Percentiles rank a stretch among this genome's conserved stretches.
These are phyloP conservation scores for Chlorella sp. DNA, from an alignment of 139 green algal species.

Conservation along the genomic window DNA sequence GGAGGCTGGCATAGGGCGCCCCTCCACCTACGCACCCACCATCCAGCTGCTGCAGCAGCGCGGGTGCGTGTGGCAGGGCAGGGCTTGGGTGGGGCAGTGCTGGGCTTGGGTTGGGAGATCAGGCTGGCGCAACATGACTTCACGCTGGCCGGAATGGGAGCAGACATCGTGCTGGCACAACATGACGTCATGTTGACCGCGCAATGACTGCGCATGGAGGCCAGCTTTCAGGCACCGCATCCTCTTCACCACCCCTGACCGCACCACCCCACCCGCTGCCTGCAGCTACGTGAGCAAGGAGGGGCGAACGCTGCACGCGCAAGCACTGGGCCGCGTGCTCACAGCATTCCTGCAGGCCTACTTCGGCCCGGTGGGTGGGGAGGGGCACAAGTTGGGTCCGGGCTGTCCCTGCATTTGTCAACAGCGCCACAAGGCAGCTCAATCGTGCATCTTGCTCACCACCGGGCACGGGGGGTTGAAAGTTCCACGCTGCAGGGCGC, in stretches of 20 bases:
- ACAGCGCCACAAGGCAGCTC: background rate
- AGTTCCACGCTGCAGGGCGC: background rate
- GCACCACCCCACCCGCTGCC: background rate
- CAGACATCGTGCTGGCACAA: too few species aligned
- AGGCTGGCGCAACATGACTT: background rate
- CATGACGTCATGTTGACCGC: too few species aligned
- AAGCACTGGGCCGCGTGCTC: slow-evolving; percentile 71
- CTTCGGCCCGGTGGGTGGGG: slow-evolving; percentile 51
- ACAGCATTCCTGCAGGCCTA: slow-evolving; percentile 76
- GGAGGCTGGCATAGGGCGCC: slow-evolving; percentile 88
- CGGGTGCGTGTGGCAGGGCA: background rate
- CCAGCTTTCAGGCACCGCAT: background rate
- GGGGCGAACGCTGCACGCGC: slow-evolving; percentile 63
- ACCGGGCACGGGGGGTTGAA: background rate
- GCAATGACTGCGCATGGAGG: background rate
- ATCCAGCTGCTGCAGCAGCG: slow-evolving; percentile 75
- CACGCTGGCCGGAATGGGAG: too few species aligned
- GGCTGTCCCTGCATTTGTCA: background rate
- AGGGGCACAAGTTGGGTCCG: background rate
- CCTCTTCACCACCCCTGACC: background rate
- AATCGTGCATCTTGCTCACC: background rate
- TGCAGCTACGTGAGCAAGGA: slow-evolving; percentile 75
- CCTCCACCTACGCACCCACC: slow-evolving; percentile 92
- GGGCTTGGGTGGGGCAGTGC: background rate
- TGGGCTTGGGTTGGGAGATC: too few species aligned